Evolutionary conservation across 2,329 filamentous ascomycete genomes (phyloP).

Genomic region (Ophiostoma tasmaniense): DNA sequence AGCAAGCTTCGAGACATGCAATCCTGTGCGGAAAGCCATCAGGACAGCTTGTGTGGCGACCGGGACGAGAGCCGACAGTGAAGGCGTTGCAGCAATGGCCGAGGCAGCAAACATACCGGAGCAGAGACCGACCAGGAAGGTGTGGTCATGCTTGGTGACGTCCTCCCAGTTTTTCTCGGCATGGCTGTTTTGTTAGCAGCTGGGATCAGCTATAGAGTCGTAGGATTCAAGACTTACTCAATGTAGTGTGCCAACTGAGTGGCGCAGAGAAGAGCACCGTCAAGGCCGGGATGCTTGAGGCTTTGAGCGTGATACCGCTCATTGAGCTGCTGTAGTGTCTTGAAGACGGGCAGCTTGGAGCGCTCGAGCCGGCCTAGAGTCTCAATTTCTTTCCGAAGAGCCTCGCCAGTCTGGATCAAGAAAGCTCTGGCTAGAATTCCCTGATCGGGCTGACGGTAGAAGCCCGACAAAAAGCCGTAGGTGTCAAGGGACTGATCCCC

Average conservation of each 20-base stretch:
- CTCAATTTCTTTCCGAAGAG: constrained; percentile 52
- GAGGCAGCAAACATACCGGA: constrained; percentile 63
- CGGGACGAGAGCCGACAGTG: constrained; percentile 51
- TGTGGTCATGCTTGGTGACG: constrained; percentile 41
- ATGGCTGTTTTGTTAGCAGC: constrained; percentile 34
- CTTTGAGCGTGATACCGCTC: constrained; percentile 53
- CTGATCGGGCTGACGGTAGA: constrained; percentile 37
- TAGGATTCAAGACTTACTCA: constrained; percentile 39
- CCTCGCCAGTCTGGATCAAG: constrained; percentile 48
- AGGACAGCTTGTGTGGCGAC: constrained; percentile 56
- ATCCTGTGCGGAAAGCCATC: constrained; percentile 57
- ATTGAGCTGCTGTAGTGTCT: constrained; percentile 55
- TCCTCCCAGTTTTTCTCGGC: constrained; percentile 47
- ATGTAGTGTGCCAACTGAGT: constrained; percentile 62
- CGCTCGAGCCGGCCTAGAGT: constrained; percentile 48
- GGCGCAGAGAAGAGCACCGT: constrained; percentile 56
- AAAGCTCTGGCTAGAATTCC: constrained; percentile 52
- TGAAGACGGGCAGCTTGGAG: constrained; percentile 51
- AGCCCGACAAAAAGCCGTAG: constrained; percentile 51
- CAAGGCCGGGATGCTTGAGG: constrained; percentile 52
- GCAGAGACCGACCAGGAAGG: constrained; percentile 55
- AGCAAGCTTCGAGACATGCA: constrained; percentile 44
- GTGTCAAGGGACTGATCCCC: constrained; percentile 65
- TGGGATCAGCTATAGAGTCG: background rate
- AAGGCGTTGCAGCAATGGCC: constrained; percentile 55